Evolutionary conservation across 768 basidiomycete genomes (phyloP), one percentile per base, ranked within the genome.

Genomic region (Tricholoma sp.): DNA sequence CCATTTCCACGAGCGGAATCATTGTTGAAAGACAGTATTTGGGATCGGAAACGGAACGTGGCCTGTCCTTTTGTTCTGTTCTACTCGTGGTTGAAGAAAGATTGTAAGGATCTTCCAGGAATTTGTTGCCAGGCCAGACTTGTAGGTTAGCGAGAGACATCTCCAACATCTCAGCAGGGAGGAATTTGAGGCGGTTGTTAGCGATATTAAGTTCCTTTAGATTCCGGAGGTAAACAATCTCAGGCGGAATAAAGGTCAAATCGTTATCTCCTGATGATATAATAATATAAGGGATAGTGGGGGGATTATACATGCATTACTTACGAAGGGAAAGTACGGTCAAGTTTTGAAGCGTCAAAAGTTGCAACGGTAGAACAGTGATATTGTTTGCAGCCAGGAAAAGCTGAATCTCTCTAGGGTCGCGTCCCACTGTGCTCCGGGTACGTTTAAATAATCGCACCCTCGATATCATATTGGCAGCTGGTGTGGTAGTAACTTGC

Each of bases 81-180:
- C 52, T 50, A 34, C 59, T 54, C 34, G 56, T 24, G 5, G 51
- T 52, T 4, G 64, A 56, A 24, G 61, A 55, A 45, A 19, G 54
- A 43, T 43, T 35, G 52, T n/a, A 19, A 39, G 22, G 52, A 12
- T 39, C 16, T 37, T 54, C 14, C 21, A 31, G 41, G 5, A 88
- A 90, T 0, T 80, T 86, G 60, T 91, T 91, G 0, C 24, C 24
- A 27, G 83, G 84, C 37, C 80, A 67, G 2, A 89, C 64, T 18
- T 65, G 60, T 5, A 89, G 70, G 8, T 66, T 72, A 18, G 65
- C 64, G 1, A 89, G 72, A n/a, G 66, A 73, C 80, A 88, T 83
- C 29, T 70, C 65, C n/a, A 78, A 67, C 65, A 90, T 78, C 64
- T 90, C 87, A 6, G 83, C 78, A 12, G 89, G 89, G 0, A 91